Evolutionary conservation across 257 asterid genomes (phyloP).

Genomic region (Penstemon davidsonii): DNA sequence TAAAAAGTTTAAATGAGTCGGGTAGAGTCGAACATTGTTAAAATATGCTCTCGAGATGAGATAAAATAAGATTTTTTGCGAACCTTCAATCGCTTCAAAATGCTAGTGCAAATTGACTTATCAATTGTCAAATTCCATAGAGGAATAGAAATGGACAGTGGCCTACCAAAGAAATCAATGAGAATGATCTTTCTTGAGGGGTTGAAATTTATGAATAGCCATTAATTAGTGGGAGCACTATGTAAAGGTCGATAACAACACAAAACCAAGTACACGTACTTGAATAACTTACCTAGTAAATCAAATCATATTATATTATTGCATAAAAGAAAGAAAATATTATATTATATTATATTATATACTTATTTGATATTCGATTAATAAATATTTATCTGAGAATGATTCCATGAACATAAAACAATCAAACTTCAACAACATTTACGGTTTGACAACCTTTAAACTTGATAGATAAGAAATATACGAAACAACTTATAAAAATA

Average conservation of each 20-base stretch:
- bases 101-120: conserved; percentile 29
- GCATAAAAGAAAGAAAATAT: neutral
- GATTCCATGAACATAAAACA: neutral
- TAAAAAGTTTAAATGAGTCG: too few relatives aligned
- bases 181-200: conserved; percentile 10
- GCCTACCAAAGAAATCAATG: conserved; percentile 37
- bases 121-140: conserved; percentile 32
- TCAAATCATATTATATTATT: conserved; percentile 6
- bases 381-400: too few relatives aligned
- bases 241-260: conserved; percentile 29
- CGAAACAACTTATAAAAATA: too few relatives aligned
- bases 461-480: too few relatives aligned
- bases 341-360: neutral
- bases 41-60: too few relatives aligned
- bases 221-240: conserved; percentile 45
- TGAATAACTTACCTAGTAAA: conserved; percentile 17
- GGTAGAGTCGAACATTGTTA: too few relatives aligned
- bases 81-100: neutral
- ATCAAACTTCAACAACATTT: neutral
- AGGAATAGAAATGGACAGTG: conserved; percentile 39
- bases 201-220: conserved; percentile 26
- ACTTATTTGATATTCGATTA: neutral
- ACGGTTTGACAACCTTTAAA: too few relatives aligned
- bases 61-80: too few relatives aligned
- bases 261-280: neutral